phyloP scores from a whole-genome alignment of 208 protist species.

The Acanthamoeba quina region DNA sequence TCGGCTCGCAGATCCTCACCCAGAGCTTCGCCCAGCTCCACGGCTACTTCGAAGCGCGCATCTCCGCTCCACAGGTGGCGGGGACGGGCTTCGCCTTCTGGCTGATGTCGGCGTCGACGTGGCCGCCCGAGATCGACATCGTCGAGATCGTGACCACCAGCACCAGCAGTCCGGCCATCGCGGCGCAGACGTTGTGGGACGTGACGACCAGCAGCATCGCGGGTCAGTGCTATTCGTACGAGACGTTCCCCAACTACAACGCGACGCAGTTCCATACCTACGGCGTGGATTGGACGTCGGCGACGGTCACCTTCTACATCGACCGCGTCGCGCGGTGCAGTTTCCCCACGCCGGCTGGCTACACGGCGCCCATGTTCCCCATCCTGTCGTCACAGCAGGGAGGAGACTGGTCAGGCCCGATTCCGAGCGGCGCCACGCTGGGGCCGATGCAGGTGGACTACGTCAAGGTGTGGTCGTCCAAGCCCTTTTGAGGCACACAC shows the following conservation, averaged over 20 bases:
- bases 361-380: conserved; percentile 38
- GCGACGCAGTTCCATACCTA: conserved; percentile 30
- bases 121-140: conserved; percentile 39
- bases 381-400: conserved; percentile 1
- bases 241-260: conserved; percentile 20
- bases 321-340: conserved; percentile 17
- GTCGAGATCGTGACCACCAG: conserved; percentile 4
- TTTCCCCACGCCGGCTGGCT: background rate
- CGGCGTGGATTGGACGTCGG: conserved; percentile 7
- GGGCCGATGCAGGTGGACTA: background rate
- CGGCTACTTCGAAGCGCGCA: conserved; percentile 25
- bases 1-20: conserved; percentile 1
- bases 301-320: conserved; percentile 51
- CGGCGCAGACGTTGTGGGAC: background rate
- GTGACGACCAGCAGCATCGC: background rate
- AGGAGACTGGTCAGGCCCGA: conserved; percentile 16
- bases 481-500: background rate
- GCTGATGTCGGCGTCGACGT: conserved; percentile 5
- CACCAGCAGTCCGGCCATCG: background rate
- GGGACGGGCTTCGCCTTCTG: conserved; percentile 12
- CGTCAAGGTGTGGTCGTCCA: conserved; percentile 14
- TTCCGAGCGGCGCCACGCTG: background rate
- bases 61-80: background rate
- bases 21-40: conserved; percentile 43
- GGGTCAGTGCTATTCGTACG: conserved; percentile 40